These are phyloP conservation scores for Cyclotella baltica DNA, from an alignment of 108 stramenopile species.

Conservation along the genomic window DNA sequence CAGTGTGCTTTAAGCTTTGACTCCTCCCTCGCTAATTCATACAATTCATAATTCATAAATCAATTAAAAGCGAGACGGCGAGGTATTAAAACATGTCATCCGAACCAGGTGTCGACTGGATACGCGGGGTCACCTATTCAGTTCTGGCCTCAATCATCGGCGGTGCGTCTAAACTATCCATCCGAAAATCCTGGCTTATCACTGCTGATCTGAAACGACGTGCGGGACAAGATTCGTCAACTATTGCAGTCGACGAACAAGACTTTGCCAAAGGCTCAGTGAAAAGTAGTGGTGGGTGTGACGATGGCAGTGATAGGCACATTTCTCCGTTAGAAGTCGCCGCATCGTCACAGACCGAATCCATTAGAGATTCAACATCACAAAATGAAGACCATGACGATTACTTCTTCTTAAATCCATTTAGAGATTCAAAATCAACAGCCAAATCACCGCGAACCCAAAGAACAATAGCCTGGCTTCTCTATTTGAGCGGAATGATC, in stretches of 20 bases:
- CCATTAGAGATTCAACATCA: neutral
- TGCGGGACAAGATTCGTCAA: neutral
- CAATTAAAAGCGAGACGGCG: too few species aligned
- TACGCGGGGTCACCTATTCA: conserved; percentile 73
- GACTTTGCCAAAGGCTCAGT: neutral
- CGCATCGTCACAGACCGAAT: neutral
- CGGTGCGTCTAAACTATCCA: conserved; percentile 79
- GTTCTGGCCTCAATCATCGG: conserved; percentile 81
- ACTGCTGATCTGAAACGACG: conserved; percentile 15
- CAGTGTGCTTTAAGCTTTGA: too few species aligned
- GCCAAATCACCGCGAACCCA: neutral
- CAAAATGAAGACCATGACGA: neutral
- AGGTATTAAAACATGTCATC: too few species aligned
- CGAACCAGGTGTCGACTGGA: conserved; percentile 60
- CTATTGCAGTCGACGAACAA: neutral
- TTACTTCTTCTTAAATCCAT: neutral
- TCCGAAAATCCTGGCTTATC: conserved; percentile 76
- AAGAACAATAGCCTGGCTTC: conserved; percentile 32
- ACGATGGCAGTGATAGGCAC: neutral
- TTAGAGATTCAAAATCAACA: neutral
- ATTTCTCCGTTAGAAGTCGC: conserved; percentile 15
- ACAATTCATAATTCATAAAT: too few species aligned
- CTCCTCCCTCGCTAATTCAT: too few species aligned
- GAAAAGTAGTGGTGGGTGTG: neutral
- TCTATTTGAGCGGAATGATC: conserved; percentile 69